Conservation (phyloP, 2,329 filamentous ascomycete genomes). For the Boeremia lycopersici region DNA sequence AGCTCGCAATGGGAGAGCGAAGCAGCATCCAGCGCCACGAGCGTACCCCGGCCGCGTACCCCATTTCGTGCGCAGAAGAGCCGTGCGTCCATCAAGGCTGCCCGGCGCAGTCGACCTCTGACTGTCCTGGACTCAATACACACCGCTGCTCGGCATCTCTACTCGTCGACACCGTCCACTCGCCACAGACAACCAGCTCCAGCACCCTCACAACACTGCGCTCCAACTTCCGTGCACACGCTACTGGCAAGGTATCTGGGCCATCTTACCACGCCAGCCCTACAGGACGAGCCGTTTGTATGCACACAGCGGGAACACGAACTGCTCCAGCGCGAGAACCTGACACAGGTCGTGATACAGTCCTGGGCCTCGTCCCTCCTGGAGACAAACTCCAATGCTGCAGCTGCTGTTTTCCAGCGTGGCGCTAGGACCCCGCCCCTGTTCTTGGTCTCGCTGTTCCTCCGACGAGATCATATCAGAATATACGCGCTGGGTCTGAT, state of each 20-base stretch:
- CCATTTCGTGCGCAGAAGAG: constrained; percentile 22
- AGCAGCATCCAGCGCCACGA: background rate
- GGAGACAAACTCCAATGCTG: constrained; percentile 22
- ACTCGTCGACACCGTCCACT: constrained; percentile 9
- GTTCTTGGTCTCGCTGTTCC: constrained; percentile 40
- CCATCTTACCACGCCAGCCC: constrained; percentile 14
- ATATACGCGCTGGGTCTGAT: constrained; percentile 28
- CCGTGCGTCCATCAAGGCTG: constrained; percentile 22
- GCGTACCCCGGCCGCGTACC: background rate
- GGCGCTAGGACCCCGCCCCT: constrained; percentile 27
- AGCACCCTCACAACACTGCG: background rate
- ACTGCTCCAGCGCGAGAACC: constrained; percentile 26
- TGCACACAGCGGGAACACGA: constrained; percentile 27
- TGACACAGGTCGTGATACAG: constrained; percentile 22
- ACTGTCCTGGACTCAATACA: constrained; percentile 29
- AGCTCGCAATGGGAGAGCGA: background rate
- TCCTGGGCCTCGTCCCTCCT: constrained; percentile 35
- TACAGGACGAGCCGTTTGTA: constrained; percentile 11
- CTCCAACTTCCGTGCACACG: constrained; percentile 28
- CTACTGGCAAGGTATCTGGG: constrained; percentile 38
- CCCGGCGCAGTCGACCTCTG: constrained; percentile 28
- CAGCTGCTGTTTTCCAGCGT: constrained; percentile 26
- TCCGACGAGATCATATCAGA: constrained; percentile 38
- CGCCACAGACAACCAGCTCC: background rate
- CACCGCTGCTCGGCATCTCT: constrained; percentile 24